Evolutionary conservation across 164 flowering plant genomes (phyloP).

Genomic region (Tinospora cordifolia): DNA sequence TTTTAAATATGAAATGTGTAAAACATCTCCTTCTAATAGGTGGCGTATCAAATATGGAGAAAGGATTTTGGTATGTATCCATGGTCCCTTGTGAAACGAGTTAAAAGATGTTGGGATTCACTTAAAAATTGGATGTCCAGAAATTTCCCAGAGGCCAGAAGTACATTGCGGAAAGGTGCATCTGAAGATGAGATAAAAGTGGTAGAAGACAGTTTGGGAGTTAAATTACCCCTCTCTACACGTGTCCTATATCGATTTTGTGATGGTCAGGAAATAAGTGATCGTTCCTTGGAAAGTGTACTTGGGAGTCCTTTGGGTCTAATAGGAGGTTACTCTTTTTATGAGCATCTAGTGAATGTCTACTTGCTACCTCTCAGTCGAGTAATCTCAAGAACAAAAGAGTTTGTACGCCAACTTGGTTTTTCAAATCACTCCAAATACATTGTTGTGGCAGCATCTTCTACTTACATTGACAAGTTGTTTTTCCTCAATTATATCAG

Average conservation of each 20-base stretch:
- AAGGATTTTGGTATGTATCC: slow-evolving; percentile 62
- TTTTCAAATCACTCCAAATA: slow-evolving; percentile 33
- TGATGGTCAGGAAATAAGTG: slow-evolving; percentile 57
- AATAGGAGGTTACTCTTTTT: slow-evolving; percentile 80
- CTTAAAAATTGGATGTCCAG: slow-evolving; percentile 41
- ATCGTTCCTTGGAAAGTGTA: slow-evolving; percentile 2
- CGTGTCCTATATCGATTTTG: slow-evolving; percentile 73
- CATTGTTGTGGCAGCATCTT: slow-evolving; percentile 63
- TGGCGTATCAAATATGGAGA: slow-evolving; percentile 62
- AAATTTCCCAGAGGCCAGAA: slow-evolving; percentile 44
- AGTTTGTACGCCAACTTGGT: slow-evolving; percentile 25
- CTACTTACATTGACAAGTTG: slow-evolving; percentile 37
- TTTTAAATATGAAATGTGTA: not conserved
- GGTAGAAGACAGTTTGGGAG: slow-evolving; percentile 46
- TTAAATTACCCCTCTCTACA: slow-evolving; percentile 74
- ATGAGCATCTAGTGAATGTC: slow-evolving; percentile 61
- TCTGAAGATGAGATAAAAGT: slow-evolving; percentile 58
- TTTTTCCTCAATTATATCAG: slow-evolving; percentile 66
- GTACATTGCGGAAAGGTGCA: slow-evolving; percentile 59
- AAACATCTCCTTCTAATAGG: slow-evolving; percentile 26
- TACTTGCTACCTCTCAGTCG: slow-evolving; percentile 47
- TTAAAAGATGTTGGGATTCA: slow-evolving; percentile 48
- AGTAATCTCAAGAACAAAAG: slow-evolving; percentile 39
- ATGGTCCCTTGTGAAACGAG: slow-evolving; percentile 54
- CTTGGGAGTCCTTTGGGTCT: slow-evolving; percentile 39